Evolutionary conservation across 305 asterid species (phyloP), one percentile per base, ranked within the genome.

Genomic region (Nicotiana rustica): DNA sequence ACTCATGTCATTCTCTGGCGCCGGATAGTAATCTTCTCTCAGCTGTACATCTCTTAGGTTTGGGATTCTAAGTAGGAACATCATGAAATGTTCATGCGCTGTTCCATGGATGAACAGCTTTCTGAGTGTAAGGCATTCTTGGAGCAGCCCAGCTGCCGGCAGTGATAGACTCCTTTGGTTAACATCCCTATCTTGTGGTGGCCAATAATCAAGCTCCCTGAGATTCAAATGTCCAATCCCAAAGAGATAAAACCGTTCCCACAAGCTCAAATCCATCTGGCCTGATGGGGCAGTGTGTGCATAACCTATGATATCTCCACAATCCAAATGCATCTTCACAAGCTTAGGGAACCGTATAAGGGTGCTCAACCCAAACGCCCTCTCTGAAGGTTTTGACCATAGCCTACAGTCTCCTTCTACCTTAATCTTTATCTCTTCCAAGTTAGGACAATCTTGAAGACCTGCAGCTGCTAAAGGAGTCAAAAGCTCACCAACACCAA

Each of bases 1-100:
- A 91, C 98, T 92, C 98, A 94, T 95, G 85, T 95, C 99, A 84
- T 90, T 91, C 88, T 95, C 98, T 1, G 98, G 98, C 33, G 98
- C 99, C 0, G 99, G 98, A 68, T 94, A 95, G 73, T 95, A 95
- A 82, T 95, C 97, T 68, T 86, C 97, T 79, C 99, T 93, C 89
- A 93, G 83, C 89, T 94, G 99, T 64, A 94, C 92, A 83, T 95
- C 99, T 82, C 98, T 77, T 55, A 94, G 69, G 8, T 77, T 82
- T 0, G 89, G 91, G 14, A 91, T 94, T 25, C 84, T 78, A 18
- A 85, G 89, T 0, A 95, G 85, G 64, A 91, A 91, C 89, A 70
- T 91, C 89, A 95, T 75, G 87, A 94, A 95, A 83, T 95, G 99
- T 88, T 95, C 99, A 31, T 95, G 89, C 1, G 99, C 92, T 1